Percentiles rank a stretch among this genome's conserved stretches.
These are phyloP conservation scores for Cynara cardunculus DNA, from an alignment of 129 eudicot species.

Conservation along the genomic window DNA sequence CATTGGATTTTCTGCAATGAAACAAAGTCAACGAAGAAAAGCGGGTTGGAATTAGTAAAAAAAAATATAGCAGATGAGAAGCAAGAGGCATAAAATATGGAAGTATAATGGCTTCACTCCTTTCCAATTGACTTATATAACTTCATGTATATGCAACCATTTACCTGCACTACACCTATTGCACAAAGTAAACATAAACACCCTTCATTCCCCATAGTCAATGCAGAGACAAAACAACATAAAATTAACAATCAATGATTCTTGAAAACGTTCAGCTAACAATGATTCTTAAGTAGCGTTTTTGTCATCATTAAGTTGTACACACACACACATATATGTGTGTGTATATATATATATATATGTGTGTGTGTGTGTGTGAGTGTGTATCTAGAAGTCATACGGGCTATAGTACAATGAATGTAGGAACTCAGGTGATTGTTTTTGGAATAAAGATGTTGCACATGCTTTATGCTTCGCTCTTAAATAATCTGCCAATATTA, in stretches of 20 bases:
- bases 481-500: conserved; percentile 19
- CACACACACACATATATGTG: background rate
- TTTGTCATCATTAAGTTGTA: background rate
- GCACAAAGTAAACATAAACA: background rate
- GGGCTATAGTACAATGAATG: background rate
- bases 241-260: background rate
- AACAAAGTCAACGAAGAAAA: conserved; percentile 34
- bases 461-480: conserved; percentile 17
- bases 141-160: background rate
- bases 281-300: background rate
- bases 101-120: conserved; percentile 1
- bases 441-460: background rate
- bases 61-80: conserved; percentile 28
- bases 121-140: background rate
- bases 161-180: background rate
- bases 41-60: background rate
- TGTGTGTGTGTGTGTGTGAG: background rate
- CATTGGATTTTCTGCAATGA: conserved; percentile 14
- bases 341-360: too few species aligned
- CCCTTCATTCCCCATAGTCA: conserved; percentile 16
- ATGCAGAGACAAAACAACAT: conserved; percentile 16
- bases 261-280: conserved; percentile 9
- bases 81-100: conserved; percentile 42
- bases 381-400: background rate
- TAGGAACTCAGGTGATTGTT: background rate